These are phyloP conservation scores for Crucibulum parvulum DNA, from an alignment of 1,284 basidiomycete genomes.

Conservation along the genomic window DNA sequence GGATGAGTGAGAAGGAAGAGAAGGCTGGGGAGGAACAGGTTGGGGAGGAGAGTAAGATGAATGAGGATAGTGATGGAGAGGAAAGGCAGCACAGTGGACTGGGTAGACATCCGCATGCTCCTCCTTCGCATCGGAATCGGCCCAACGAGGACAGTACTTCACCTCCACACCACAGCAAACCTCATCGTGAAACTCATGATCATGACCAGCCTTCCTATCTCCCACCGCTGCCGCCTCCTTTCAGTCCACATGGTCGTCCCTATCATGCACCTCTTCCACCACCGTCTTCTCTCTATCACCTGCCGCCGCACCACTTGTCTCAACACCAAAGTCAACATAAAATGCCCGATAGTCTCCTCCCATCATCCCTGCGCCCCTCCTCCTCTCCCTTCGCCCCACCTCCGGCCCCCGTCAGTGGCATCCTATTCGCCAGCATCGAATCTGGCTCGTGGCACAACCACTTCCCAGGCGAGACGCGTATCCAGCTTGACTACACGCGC, in stretches of 20 bases:
- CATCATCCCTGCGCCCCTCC: neutral
- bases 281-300: neutral
- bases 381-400: neutral
- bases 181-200: neutral
- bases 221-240: neutral
- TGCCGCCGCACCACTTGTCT: too few species aligned
- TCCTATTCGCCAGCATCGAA: slow-evolving; percentile 30
- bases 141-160: too few species aligned
- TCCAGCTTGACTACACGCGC: slow-evolving; percentile 45
- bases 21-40: too few species aligned
- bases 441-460: slow-evolving; percentile 48
- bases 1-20: too few species aligned
- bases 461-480: slow-evolving; percentile 50
- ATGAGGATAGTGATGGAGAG: too few species aligned
- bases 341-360: neutral
- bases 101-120: too few species aligned
- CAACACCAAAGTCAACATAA: neutral
- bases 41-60: too few species aligned
- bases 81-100: too few species aligned
- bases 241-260: neutral
- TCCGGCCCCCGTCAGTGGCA: neutral
- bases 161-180: neutral
- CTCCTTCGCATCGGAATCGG: too few species aligned
- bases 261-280: neutral
- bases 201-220: neutral